A percentile compares a stretch with the other conserved stretches of the same genome.
These are phyloP conservation scores for Malassezia dermatis DNA, from an alignment of 1,284 basidiomycete genomes.

Conservation along the genomic window DNA sequence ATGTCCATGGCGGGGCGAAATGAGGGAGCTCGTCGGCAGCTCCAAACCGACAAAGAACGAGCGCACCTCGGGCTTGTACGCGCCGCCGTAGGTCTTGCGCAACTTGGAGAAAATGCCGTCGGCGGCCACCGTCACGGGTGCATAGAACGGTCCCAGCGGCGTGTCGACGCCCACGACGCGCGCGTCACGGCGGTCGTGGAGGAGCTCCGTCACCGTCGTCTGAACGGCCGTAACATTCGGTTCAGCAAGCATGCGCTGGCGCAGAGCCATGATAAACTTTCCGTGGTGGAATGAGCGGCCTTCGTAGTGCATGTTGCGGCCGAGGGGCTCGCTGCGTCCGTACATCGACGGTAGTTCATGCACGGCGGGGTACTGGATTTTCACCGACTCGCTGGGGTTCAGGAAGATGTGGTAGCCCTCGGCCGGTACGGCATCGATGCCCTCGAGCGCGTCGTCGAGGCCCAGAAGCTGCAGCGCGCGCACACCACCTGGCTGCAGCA, in stretches of 20 bases:
- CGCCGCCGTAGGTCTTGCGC: slow-evolving; percentile 53
- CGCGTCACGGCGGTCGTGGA: slow-evolving; percentile 21
- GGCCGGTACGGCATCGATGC: slow-evolving; percentile 74
- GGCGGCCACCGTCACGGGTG: slow-evolving; percentile 73
- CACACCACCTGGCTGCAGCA: slow-evolving; percentile 87
- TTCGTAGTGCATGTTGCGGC: slow-evolving; percentile 48
- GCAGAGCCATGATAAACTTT: slow-evolving; percentile 71
- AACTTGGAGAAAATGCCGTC: slow-evolving; percentile 92
- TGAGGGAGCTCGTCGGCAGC: slow-evolving; percentile 54
- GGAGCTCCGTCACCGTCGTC: slow-evolving; percentile 34
- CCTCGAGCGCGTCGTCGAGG: slow-evolving; percentile 61
- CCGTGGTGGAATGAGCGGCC: slow-evolving; percentile 88
- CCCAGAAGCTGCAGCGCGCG: slow-evolving; percentile 67
- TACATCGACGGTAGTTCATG: slow-evolving; percentile 1
- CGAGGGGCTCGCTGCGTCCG: slow-evolving; percentile 22
- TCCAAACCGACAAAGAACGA: slow-evolving; percentile 74
- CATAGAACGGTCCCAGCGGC: slow-evolving; percentile 50
- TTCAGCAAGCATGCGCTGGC: slow-evolving; percentile 56
- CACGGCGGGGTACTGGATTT: slow-evolving; percentile 72
- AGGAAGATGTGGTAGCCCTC: slow-evolving; percentile 80
- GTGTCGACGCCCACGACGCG: slow-evolving; percentile 30
- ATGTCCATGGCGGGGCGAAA: slow-evolving; percentile 60
- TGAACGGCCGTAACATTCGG: slow-evolving; percentile 30
- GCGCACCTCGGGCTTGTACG: slow-evolving; percentile 53
- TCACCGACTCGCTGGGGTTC: slow-evolving; percentile 54